Evolutionary conservation across 306 rosid species (phyloP), one percentile per base, ranked within the genome.

Genomic region (Cicer bijugum): DNA sequence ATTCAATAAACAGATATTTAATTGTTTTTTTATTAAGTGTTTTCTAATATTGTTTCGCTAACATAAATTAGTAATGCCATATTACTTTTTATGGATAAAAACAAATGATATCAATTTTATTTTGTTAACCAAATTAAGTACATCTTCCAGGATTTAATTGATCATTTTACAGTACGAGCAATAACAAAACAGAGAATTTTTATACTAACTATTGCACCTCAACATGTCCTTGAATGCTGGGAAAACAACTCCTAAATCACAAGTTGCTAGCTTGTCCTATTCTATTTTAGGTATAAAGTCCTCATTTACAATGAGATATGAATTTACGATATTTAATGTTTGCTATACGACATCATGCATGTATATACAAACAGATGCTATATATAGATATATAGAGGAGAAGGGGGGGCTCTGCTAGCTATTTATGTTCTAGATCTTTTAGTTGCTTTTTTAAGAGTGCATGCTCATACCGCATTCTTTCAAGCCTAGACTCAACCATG

Each of bases 401-500:
- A 1, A 23, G 35, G 35, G 35, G 35, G 35, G 7, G 64, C 42
- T 62, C 60, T 12, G 39, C 48, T 14, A 75, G 72, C 46, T 81
- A 64, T 40, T 62, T 72, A 38, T 51, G 85, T 83, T 87, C 87
- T 2, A 95, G 69, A 60, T 90, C 91, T 23, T 82, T 78, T 48
- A 95, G 86, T 67, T 91, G 92, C 68, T 82, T 78, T 84, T 89
- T 95, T 57, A 95, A 79, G 60, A 88, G 86, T 9, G 86, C 71
- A 63, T 90, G 90, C 74, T 91, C 97, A 52, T 75, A 80, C 16
- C 79, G 86, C 97, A 95, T 87, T 80, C 90, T 88, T 85, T 90
- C 99, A 10, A 95, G 88, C 75, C 92, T 88, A 63, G 87, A 81
- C 82, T 91, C 99, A 35, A 95, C 89, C 92, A 87, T 85, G 82